Evolutionary conservation across 768 basidiomycete genomes (phyloP).

Genomic region (Suillus brevipes): DNA sequence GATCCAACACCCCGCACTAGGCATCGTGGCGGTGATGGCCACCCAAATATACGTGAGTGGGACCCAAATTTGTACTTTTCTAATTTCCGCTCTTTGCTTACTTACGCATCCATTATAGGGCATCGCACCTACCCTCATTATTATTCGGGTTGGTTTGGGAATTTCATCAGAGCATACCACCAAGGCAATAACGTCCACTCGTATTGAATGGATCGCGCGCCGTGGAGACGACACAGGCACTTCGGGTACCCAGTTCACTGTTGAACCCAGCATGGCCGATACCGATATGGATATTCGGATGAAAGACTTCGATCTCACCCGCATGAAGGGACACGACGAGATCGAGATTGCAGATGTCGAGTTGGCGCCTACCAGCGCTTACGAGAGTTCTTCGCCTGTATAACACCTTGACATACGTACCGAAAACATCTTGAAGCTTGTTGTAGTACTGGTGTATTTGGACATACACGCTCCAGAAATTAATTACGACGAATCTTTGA

Average conservation of each 20-base stretch:
- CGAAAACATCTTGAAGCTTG: background rate
- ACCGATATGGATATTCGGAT: constrained; percentile 21
- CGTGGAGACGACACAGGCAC: constrained; percentile 14
- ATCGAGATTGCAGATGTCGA: constrained; percentile 8
- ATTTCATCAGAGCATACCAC: constrained; percentile 27
- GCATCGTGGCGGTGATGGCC: constrained; percentile 37
- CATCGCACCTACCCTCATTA: constrained; percentile 37
- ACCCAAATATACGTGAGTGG: constrained; percentile 41
- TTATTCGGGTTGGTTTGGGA: constrained; percentile 36
- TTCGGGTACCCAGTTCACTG: constrained; percentile 22
- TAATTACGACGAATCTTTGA: background rate
- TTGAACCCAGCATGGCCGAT: constrained; percentile 15
- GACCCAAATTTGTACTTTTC: background rate
- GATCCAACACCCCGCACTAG: constrained; percentile 34
- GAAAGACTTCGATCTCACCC: constrained; percentile 4
- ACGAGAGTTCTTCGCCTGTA: constrained; percentile 3
- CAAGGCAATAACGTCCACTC: constrained; percentile 20
- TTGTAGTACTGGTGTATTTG: background rate
- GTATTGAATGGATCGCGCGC: constrained; percentile 24
- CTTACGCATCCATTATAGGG: constrained; percentile 21
- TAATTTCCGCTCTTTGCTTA: background rate
- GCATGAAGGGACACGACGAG: background rate
- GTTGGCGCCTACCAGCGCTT: background rate
- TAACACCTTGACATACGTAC: background rate
- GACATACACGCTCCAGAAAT: background rate